Conservation (phyloP, 2,329 filamentous ascomycete genomes). For the Alternaria angustiovoidea region DNA sequence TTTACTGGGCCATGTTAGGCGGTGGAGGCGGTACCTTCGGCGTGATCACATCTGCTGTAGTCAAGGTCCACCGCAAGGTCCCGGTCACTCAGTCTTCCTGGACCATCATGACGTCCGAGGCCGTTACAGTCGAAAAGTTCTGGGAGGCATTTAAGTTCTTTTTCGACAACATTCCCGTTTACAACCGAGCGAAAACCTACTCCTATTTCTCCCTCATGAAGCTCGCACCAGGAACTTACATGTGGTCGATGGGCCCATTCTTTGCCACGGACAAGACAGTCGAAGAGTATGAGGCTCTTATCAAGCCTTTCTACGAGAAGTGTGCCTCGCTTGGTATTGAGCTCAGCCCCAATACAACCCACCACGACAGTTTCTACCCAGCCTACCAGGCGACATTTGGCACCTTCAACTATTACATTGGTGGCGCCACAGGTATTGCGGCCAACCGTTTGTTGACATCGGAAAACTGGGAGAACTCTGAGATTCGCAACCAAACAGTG, state of each 20-base stretch:
- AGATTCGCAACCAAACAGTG: constrained; percentile 38
- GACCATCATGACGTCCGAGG: constrained; percentile 36
- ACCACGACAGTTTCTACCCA: constrained; percentile 39
- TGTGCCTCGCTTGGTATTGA: constrained; percentile 35
- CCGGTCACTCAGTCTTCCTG: constrained; percentile 45
- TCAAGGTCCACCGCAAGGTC: constrained; percentile 44
- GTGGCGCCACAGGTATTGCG: constrained; percentile 40
- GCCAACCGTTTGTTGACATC: constrained; percentile 48
- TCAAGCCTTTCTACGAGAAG: constrained; percentile 37
- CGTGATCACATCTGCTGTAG: constrained; percentile 44
- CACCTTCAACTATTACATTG: constrained; percentile 35
- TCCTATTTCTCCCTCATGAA: constrained; percentile 38
- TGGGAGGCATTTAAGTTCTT: constrained; percentile 36
- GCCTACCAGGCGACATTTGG: constrained; percentile 44
- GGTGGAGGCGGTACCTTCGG: constrained; percentile 48
- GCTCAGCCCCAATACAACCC: constrained; percentile 29
- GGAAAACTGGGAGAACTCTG: constrained; percentile 38
- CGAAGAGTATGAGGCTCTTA: constrained; percentile 30
- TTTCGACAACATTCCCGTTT: constrained; percentile 34
- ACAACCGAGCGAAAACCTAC: constrained; percentile 39
- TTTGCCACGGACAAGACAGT: constrained; percentile 40
- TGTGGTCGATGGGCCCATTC: constrained; percentile 40
- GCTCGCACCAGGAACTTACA: constrained; percentile 31
- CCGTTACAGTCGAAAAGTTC: constrained; percentile 43
- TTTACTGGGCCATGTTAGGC: constrained; percentile 52